Percentiles rank a stretch among this genome's conserved stretches.
Conservation (phyloP, 176 grass and related monocot species). For the Triticum dicoccoides region DNA sequence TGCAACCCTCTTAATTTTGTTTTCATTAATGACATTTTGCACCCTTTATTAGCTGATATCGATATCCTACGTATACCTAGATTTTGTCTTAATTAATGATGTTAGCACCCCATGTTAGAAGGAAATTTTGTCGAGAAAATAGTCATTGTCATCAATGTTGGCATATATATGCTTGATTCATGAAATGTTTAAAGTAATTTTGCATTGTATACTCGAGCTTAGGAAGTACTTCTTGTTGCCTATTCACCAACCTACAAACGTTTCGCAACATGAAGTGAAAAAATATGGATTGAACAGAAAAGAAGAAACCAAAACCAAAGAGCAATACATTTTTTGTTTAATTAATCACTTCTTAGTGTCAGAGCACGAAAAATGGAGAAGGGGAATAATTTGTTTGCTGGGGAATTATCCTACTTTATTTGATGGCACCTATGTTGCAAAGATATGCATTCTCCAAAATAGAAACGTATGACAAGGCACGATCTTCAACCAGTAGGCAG, state of each 20-base stretch:
- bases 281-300: no score
- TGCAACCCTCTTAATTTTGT: constrained; percentile 29
- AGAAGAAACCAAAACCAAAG: background rate
- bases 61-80: background rate
- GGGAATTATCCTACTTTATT: background rate
- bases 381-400: background rate
- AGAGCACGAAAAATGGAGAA: background rate
- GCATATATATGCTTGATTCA: background rate
- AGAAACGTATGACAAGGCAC: constrained; percentile 5
- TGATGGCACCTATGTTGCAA: background rate
- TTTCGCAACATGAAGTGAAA: background rate
- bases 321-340: background rate
- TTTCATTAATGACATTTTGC: constrained; percentile 9
- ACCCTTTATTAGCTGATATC: constrained; percentile 25
- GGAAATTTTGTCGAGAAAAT: background rate
- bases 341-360: background rate
- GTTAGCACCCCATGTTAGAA: background rate
- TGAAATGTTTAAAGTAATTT: background rate
- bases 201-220: background rate
- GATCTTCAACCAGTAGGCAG: constrained; percentile 22
- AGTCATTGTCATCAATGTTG: background rate
- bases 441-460: constrained; percentile 21
- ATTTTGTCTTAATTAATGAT: constrained; percentile 23
- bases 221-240: background rate
- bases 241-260: background rate